phyloP scores from a whole-genome alignment of 2,329 filamentous ascomycete species.

The Aspergillus sclerotialis region DNA sequence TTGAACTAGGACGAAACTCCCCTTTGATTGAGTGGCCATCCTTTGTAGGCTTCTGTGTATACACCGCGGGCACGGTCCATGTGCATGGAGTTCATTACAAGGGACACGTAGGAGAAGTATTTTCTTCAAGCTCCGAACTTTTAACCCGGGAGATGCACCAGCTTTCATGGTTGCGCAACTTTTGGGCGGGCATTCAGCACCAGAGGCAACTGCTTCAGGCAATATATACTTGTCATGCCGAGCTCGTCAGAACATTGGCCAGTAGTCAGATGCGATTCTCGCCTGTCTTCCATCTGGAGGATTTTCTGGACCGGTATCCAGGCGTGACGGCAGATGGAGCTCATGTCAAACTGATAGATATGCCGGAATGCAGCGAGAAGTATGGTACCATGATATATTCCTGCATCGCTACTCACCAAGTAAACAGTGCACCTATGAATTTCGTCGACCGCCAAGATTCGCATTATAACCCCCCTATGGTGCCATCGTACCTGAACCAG shows the following conservation, averaged over 20 bases:
- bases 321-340: slow-evolving; percentile 66
- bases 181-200: slow-evolving; percentile 72
- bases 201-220: slow-evolving; percentile 71
- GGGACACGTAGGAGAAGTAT: slow-evolving; percentile 55
- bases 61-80: slow-evolving; percentile 80
- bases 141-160: slow-evolving; percentile 73
- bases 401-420: too few species aligned
- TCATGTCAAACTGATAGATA: slow-evolving; percentile 64
- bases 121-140: slow-evolving; percentile 61
- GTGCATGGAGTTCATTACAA: slow-evolving; percentile 79
- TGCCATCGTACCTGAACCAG: slow-evolving; percentile 3
- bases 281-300: slow-evolving; percentile 75
- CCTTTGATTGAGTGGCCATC: slow-evolving; percentile 75
- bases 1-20: slow-evolving; percentile 69
- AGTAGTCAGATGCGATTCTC: slow-evolving; percentile 66
- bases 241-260: slow-evolving; percentile 66
- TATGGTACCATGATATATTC: background rate
- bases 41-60: slow-evolving; percentile 80
- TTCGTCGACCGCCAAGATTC: slow-evolving; percentile 13
- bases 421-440: slow-evolving; percentile 3
- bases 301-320: slow-evolving; percentile 80
- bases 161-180: slow-evolving; percentile 64
- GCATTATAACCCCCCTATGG: slow-evolving; percentile 13
- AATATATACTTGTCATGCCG: slow-evolving; percentile 70
- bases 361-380: slow-evolving; percentile 45